Conservation (phyloP, 805 yeast genomes). For the Metschnikowia lochheadii region DNA sequence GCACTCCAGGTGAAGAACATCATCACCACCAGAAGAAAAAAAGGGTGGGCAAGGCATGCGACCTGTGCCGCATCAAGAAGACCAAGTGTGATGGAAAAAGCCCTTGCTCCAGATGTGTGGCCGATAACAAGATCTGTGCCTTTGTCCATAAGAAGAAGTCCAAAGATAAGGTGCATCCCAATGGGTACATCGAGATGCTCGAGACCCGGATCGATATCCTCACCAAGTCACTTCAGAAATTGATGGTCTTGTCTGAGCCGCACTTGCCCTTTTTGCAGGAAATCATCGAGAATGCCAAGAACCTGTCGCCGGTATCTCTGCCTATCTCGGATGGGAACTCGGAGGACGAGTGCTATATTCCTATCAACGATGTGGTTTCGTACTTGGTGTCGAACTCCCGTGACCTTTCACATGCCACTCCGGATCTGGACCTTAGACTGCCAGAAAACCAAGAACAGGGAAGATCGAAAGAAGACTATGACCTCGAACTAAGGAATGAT, state of each 20-base stretch:
- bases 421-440: neutral
- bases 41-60: slow-evolving; percentile 63
- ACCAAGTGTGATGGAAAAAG: slow-evolving; percentile 62
- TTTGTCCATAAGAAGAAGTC: slow-evolving; percentile 53
- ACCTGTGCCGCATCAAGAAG: slow-evolving; percentile 57
- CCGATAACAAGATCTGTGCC: slow-evolving; percentile 56
- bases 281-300: slow-evolving; percentile 15
- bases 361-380: slow-evolving; percentile 48
- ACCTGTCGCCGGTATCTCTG: slow-evolving; percentile 3
- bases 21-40: slow-evolving; percentile 36
- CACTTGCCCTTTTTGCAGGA: slow-evolving; percentile 27
- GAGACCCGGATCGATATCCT: slow-evolving; percentile 55
- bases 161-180: slow-evolving; percentile 53
- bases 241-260: slow-evolving; percentile 26
- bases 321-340: slow-evolving; percentile 1
- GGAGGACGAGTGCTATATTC: slow-evolving; percentile 17
- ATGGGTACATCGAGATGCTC: slow-evolving; percentile 58
- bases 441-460: neutral
- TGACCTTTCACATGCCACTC: neutral
- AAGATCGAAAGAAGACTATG: too few species aligned
- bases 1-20: slow-evolving; percentile 11
- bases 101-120: slow-evolving; percentile 54
- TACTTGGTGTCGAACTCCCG: slow-evolving; percentile 33
- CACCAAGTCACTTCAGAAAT: slow-evolving; percentile 46
- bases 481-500: too few species aligned